Base-by-base conservation (phyloP, 106 monocot genomes). In the Allium cepa region DNA sequence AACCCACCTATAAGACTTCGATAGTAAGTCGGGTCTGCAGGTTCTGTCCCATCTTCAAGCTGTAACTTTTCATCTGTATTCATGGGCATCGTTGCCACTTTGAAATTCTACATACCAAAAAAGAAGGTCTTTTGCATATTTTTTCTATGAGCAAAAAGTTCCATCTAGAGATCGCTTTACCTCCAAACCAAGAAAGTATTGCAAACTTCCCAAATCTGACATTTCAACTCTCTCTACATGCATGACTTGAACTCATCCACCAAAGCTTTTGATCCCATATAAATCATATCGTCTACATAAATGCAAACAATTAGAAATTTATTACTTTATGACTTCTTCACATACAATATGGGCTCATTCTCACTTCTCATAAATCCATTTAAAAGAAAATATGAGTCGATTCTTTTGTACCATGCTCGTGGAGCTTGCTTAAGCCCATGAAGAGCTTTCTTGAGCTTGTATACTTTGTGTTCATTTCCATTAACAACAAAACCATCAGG, bases 281-380 rank as follows among this genome's bases (percentile, higher is more conserved):
- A 69, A 4, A 76, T 76, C 22, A 76, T 52, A 15, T 64, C 76
- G 63, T 70, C 70, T 9, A 76, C 56, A 47, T 76, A 76, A 55
- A 76, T 36, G 64, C 48, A 71, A 5, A 64, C 52, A 45, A 71
- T 45, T 8, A 69, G 13, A 11, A 68, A 22, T 6, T 53, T 13
- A 9, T 1, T 11, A 26, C 1, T 49, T 59, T 49, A 22, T 18
- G 11, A 10, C 59, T 59, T 46, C n/a, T 70, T 70, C 16, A 59
- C 46, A 57, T 57, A 69, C 11, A 68, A 13, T 10, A 18, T 17
- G 22, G 56, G 69, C 45, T 69, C 56, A 47, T 14, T n/a, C 16
- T 45, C 53, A 57, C 69, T 69, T 46, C 28, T 57, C 8, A 26
- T 52, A 6, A 67, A 57, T 27, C 56, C 26, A 69, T 56, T 56